Conservation (phyloP, 1,139 yeast genomes). For the Candida gigantensis region DNA sequence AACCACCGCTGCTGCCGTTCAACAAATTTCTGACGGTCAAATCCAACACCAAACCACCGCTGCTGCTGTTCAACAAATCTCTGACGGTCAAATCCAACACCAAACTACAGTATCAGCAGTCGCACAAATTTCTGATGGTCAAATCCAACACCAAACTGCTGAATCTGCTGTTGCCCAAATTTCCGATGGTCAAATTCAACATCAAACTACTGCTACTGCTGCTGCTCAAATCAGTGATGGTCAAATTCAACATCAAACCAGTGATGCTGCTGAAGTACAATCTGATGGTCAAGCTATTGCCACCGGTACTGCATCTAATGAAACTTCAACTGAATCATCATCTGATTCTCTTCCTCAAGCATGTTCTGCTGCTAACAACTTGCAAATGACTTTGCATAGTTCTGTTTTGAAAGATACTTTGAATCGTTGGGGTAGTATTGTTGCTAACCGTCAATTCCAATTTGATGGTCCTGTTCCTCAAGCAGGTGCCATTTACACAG, state of each 20-base stretch:
- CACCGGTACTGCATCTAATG: conserved; percentile 1
- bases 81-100: conserved; percentile 44
- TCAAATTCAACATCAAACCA: conserved; percentile 40
- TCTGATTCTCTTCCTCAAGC: conserved; percentile 11
- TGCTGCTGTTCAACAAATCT: conserved; percentile 37
- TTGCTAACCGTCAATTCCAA: conserved; percentile 85
- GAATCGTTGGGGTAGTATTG: conserved; percentile 81
- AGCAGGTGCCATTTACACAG: conserved; percentile 86
- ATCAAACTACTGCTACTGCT: conserved; percentile 26
- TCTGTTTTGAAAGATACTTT: conserved; percentile 58
- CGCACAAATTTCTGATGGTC: conserved; percentile 46
- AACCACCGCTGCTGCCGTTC: conserved; percentile 34
- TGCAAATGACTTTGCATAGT: conserved; percentile 51
- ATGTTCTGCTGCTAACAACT: conserved; percentile 12
- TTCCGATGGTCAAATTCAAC: conserved; percentile 37
- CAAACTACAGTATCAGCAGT: conserved; percentile 32
- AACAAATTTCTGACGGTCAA: conserved; percentile 19
- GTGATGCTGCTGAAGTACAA: conserved; percentile 32
- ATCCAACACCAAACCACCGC: conserved; percentile 35
- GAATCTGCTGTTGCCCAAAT: conserved; percentile 29
- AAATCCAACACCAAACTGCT: conserved; percentile 39
- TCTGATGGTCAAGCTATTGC: conserved; percentile 15
- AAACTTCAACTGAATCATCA: conserved; percentile 6
- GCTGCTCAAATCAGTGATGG: conserved; percentile 48
- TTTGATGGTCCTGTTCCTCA: conserved; percentile 91